Percentiles rank a stretch among this genome's conserved stretches.
phyloP scores from a whole-genome alignment of 2,329 filamentous ascomycete genomes.

The Didymella glomerata region DNA sequence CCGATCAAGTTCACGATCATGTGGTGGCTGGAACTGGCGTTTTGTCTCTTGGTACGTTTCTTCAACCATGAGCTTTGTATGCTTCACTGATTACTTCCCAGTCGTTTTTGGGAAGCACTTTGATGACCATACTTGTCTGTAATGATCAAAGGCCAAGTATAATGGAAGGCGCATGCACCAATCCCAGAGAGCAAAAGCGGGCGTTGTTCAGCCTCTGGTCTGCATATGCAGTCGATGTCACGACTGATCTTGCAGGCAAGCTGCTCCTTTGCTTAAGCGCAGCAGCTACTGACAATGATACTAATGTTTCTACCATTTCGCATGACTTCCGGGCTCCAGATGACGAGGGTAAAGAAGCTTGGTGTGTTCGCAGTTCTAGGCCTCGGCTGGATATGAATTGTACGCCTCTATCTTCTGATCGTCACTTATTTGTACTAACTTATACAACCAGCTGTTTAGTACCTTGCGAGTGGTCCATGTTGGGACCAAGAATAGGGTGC shows the following conservation, averaged over 20 bases:
- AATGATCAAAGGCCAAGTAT: slow-evolving; percentile 8
- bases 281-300: neutral
- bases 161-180: neutral
- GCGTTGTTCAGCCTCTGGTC: neutral
- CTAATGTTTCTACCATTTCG: neutral
- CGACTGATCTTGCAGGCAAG: neutral
- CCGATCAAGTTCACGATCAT: neutral
- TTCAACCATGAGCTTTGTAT: no score
- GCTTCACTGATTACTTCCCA: neutral
- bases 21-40: neutral
- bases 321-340: neutral
- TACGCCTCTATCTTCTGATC: neutral
- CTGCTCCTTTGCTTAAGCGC: no score
- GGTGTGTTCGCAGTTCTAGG: neutral
- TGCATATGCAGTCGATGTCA: slow-evolving; percentile 3
- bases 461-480: neutral
- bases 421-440: no score
- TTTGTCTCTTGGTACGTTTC: neutral
- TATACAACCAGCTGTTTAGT: neutral
- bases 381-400: neutral
- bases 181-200: neutral
- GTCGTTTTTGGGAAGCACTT: neutral
- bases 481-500: neutral
- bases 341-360: neutral
- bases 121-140: neutral